These are phyloP conservation scores for Phytopythium litorale DNA, from an alignment of 352 stramenopile species.

Conservation along the genomic window DNA sequence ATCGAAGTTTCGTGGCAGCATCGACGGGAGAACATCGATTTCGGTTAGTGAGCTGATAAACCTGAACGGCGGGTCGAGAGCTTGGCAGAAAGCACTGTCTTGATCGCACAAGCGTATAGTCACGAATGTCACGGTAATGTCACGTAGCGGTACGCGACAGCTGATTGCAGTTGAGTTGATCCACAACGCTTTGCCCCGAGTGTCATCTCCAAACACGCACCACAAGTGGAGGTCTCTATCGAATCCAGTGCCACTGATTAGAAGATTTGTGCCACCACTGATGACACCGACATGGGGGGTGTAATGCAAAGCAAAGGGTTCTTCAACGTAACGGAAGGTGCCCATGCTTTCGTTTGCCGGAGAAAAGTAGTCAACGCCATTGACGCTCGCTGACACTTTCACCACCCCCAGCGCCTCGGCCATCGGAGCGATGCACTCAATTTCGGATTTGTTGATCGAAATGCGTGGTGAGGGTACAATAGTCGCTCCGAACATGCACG, in stretches of 20 bases:
- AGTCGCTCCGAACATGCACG: constrained; percentile 25
- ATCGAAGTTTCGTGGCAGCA: constrained; percentile 35
- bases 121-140: constrained; percentile 2
- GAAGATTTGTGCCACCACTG: constrained; percentile 31
- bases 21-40: constrained; percentile 9
- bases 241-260: constrained; percentile 27
- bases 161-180: constrained; percentile 25
- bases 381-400: constrained; percentile 28
- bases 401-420: constrained; percentile 4
- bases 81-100: constrained; percentile 14
- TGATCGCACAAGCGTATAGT: constrained; percentile 21
- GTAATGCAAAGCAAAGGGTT: constrained; percentile 20
- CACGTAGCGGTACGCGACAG: constrained; percentile 19
- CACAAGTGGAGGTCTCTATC: constrained; percentile 12
- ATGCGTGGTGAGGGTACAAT: constrained; percentile 1
- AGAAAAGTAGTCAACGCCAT: constrained; percentile 40
- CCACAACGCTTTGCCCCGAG: constrained; percentile 8
- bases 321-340: constrained; percentile 19
- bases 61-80: constrained; percentile 23
- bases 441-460: constrained; percentile 6
- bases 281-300: constrained; percentile 22
- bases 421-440: constrained; percentile 26
- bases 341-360: constrained; percentile 2
- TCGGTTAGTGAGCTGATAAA: constrained; percentile 24
- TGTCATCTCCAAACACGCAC: constrained; percentile 29